These are phyloP conservation scores for Arabis alpina DNA, from an alignment of 345 rosid genomes.

Conservation along the genomic window DNA sequence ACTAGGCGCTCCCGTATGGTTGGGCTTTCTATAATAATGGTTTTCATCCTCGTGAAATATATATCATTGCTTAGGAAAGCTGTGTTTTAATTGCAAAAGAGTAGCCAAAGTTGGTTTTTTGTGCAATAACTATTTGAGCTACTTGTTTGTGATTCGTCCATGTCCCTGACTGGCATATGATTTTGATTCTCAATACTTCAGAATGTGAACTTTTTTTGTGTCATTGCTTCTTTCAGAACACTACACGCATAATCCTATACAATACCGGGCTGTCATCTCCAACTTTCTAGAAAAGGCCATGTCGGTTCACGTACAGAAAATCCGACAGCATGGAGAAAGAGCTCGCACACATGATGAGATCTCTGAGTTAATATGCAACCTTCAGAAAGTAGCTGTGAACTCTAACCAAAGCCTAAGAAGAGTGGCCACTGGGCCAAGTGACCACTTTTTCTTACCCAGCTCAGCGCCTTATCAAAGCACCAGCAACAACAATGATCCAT, in stretches of 20 bases:
- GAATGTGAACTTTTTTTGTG: not conserved
- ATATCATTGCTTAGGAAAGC: too few relatives aligned
- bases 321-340: constrained; percentile 65
- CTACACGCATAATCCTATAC: constrained; percentile 71
- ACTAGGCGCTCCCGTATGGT: not conserved
- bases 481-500: constrained; percentile 45
- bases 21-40: not conserved
- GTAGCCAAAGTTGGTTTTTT: too few relatives aligned
- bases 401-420: constrained; percentile 89
- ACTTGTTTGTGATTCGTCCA: too few relatives aligned
- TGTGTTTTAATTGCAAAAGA: too few relatives aligned
- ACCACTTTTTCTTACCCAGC: constrained; percentile 85
- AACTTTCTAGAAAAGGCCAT: constrained; percentile 71
- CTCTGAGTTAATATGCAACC: constrained; percentile 77
- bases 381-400: constrained; percentile 85
- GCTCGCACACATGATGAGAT: constrained; percentile 64
- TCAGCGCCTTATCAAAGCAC: constrained; percentile 54
- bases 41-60: too few relatives aligned
- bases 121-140: too few relatives aligned
- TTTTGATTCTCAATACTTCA: constrained; percentile 6
- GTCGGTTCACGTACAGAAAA: constrained; percentile 55
- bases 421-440: constrained; percentile 77
- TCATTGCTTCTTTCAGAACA: constrained; percentile 56
- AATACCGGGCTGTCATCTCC: constrained; percentile 70
- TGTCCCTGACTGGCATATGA: too few relatives aligned